Percentiles rank a stretch among this genome's conserved stretches.
Conservation (phyloP, 2,329 filamentous ascomycete species). For the Verticillium nonalfalfae region DNA sequence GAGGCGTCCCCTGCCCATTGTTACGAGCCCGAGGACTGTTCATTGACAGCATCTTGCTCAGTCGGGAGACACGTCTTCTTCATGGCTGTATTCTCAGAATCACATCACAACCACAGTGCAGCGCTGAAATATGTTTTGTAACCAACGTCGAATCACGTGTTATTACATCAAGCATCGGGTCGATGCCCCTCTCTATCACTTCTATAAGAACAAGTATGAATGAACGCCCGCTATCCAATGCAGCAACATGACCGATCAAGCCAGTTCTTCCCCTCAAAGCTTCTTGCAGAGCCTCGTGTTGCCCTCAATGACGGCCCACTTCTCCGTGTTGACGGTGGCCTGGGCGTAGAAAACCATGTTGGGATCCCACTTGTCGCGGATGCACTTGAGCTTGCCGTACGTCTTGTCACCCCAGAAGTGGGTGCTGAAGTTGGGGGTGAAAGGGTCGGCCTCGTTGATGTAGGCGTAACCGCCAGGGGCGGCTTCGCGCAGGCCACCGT, state of each 20-base stretch:
- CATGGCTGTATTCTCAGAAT: neutral
- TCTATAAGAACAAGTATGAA: neutral
- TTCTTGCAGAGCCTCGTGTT: constrained; percentile 33
- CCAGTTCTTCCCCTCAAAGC: neutral
- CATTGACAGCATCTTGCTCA: neutral
- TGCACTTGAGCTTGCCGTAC: constrained; percentile 23
- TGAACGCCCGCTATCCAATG: neutral
- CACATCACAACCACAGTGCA: neutral
- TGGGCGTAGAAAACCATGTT: constrained; percentile 33
- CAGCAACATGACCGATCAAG: neutral
- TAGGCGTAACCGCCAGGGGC: constrained; percentile 33
- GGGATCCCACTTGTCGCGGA: constrained; percentile 38
- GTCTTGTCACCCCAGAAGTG: constrained; percentile 30
- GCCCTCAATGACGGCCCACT: constrained; percentile 31
- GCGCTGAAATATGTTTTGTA: no score
- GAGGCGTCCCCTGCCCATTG: constrained; percentile 35
- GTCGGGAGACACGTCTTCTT: no score
- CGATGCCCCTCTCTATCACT: neutral
- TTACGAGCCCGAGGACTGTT: constrained; percentile 8
- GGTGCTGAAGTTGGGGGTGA: constrained; percentile 27
- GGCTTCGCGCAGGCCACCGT: constrained; percentile 26
- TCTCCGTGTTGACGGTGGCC: constrained; percentile 36
- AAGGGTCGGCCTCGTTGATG: constrained; percentile 35
- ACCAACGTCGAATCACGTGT: neutral
- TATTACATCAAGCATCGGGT: neutral